phyloP scores from a whole-genome alignment of 2,329 filamentous ascomycete species.

The Cercospora citrullina region DNA sequence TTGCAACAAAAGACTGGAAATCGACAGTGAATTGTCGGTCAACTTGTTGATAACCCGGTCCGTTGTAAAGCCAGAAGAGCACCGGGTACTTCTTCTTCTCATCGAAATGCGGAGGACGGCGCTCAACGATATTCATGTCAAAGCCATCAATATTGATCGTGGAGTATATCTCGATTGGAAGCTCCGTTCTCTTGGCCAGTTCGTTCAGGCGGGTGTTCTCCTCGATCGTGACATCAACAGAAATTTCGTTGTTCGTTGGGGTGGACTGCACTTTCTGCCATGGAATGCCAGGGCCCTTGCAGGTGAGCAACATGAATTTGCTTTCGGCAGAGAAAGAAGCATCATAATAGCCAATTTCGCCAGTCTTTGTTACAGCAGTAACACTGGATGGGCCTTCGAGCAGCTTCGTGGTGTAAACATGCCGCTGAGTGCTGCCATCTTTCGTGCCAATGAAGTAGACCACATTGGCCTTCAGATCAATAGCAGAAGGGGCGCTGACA shows the following conservation, averaged over 20 bases:
- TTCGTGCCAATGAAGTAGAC: conserved; percentile 91
- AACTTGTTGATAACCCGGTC: conserved; percentile 89
- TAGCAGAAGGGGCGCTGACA: conserved; percentile 75
- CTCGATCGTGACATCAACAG: conserved; percentile 63
- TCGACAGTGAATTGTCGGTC: conserved; percentile 77
- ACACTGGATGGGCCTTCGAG: conserved; percentile 66
- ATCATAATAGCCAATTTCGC: conserved; percentile 72
- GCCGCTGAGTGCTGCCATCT: conserved; percentile 83
- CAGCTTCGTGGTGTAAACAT: conserved; percentile 85
- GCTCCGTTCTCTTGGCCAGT: conserved; percentile 71
- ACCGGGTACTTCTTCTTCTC: conserved; percentile 82
- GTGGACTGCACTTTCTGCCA: conserved; percentile 90
- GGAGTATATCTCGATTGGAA: conserved; percentile 79
- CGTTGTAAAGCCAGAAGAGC: conserved; percentile 91
- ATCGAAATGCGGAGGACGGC: conserved; percentile 85
- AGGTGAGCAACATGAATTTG: conserved; percentile 80
- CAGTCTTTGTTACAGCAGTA: conserved; percentile 70
- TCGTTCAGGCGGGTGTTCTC: conserved; percentile 71
- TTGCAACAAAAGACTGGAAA: conserved; percentile 87
- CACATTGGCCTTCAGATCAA: conserved; percentile 80
- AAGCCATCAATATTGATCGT: conserved; percentile 82
- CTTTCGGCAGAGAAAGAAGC: conserved; percentile 81
- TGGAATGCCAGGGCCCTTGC: conserved; percentile 80
- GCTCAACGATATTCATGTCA: conserved; percentile 73
- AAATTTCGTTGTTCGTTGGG: conserved; percentile 56